Evolutionary conservation across 495 filamentous ascomycete species (phyloP).

Genomic region (Pyronema domesticum): DNA sequence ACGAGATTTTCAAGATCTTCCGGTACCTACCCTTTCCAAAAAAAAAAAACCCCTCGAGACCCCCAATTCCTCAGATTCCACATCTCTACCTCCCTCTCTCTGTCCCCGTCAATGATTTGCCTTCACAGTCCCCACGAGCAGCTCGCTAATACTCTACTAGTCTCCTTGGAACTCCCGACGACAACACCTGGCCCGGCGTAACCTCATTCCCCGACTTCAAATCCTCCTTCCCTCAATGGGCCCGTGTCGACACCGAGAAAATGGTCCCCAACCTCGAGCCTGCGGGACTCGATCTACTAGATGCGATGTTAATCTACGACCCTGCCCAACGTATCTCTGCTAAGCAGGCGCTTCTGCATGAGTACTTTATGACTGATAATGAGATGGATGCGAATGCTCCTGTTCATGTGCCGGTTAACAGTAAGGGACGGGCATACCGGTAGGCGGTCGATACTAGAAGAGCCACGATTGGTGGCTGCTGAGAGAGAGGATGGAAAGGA

Average conservation of each 20-base stretch:
- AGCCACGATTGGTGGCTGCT: no score
- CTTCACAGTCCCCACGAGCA: not conserved
- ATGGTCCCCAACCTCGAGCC: conserved; percentile 50
- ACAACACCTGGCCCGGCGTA: conserved; percentile 83
- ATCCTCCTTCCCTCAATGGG: conserved; percentile 89
- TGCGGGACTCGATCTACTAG: conserved; percentile 72
- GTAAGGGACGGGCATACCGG: no score
- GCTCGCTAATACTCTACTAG: conserved; percentile 29
- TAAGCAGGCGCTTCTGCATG: conserved; percentile 83
- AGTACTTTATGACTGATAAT: conserved; percentile 54
- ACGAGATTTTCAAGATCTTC: conserved; percentile 99
- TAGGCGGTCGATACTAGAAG: no score
- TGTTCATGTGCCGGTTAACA: no score
- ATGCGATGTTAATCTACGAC: conserved; percentile 81
- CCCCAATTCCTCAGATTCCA: no score
- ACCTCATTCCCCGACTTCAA: conserved; percentile 98
- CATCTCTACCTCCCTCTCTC: not conserved
- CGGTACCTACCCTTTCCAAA: no score
- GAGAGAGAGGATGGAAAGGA: no score
- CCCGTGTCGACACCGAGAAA: conserved; percentile 42
- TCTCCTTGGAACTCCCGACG: conserved; percentile 76
- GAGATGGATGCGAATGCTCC: no score
- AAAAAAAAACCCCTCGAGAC: conserved; percentile 24
- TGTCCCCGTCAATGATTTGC: no score
- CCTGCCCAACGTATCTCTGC: conserved; percentile 84